phyloP scores from a whole-genome alignment of 2,329 filamentous ascomycete genomes.

The Phaeoacremonium minimum region DNA sequence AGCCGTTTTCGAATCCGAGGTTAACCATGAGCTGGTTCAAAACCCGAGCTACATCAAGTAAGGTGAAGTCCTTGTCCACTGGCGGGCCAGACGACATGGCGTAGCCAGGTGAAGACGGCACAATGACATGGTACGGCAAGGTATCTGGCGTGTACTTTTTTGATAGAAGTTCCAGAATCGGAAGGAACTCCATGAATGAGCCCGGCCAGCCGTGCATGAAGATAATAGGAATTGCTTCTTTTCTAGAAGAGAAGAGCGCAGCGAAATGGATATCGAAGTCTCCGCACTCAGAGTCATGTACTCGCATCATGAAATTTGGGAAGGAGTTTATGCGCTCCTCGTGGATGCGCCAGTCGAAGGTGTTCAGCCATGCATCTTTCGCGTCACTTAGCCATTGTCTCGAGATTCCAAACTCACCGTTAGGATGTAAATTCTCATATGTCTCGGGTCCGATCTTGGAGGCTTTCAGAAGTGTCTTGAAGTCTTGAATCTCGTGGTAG shows the following conservation, averaged over 20 bases:
- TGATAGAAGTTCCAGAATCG: constrained; percentile 38
- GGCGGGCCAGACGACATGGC: constrained; percentile 42
- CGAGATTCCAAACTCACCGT: background rate
- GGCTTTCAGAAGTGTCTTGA: background rate
- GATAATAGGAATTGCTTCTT: constrained; percentile 43
- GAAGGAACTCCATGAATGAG: constrained; percentile 51
- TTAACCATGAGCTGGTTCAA: constrained; percentile 47
- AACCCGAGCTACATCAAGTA: constrained; percentile 32
- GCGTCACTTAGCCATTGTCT: background rate
- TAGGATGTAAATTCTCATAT: background rate
- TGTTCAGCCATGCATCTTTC: constrained; percentile 29
- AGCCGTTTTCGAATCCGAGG: constrained; percentile 46
- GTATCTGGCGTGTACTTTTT: constrained; percentile 41
- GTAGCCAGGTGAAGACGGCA: constrained; percentile 52
- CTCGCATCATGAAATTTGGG: constrained; percentile 38
- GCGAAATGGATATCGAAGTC: constrained; percentile 45
- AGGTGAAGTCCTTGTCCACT: constrained; percentile 33
- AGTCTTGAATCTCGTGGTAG: background rate
- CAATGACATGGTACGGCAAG: constrained; percentile 53
- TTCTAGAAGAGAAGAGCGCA: constrained; percentile 46
- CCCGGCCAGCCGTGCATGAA: constrained; percentile 54
- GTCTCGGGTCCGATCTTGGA: background rate
- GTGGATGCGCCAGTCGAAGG: constrained; percentile 40
- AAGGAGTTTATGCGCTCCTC: constrained; percentile 37
- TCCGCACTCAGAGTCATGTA: constrained; percentile 28